A percentile compares a stretch with the other conserved stretches of the same genome.
phyloP scores from a whole-genome alignment of 2,329 filamentous ascomycete genomes.

The Fusarium caatingaense region DNA sequence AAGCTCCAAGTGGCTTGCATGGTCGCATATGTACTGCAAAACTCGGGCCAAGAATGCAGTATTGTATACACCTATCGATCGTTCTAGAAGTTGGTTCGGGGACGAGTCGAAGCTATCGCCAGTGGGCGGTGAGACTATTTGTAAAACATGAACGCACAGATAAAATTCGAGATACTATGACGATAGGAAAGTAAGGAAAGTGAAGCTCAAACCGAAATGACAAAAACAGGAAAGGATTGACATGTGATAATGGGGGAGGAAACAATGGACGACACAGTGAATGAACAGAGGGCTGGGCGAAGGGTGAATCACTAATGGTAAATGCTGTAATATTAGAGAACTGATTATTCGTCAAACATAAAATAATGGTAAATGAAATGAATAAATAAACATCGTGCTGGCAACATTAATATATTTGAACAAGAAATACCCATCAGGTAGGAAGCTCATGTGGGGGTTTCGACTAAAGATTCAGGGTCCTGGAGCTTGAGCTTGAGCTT shows the following conservation, averaged over 20 bases:
- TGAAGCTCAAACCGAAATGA: neutral
- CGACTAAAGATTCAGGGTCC: conserved; percentile 26
- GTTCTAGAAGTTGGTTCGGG: conserved; percentile 17
- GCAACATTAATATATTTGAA: neutral
- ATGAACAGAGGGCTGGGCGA: neutral
- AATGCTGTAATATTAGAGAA: neutral
- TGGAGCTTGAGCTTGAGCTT: conserved; percentile 23
- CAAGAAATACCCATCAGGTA: neutral
- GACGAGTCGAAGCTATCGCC: conserved; percentile 27
- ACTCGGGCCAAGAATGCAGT: neutral
- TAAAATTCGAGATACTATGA: neutral
- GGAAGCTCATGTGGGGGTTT: conserved; percentile 34
- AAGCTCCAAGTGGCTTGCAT: neutral
- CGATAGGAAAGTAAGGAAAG: neutral
- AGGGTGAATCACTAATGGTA: neutral
- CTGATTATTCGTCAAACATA: neutral
- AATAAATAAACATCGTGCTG: neutral
- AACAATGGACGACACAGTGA: neutral
- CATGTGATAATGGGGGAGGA: conserved; percentile 21
- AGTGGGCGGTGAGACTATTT: neutral
- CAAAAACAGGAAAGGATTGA: neutral
- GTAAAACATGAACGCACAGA: conserved; percentile 2
- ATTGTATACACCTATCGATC: neutral
- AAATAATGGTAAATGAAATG: no score
- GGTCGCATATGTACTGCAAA: neutral